Evolutionary conservation across 2,329 filamentous ascomycete species (phyloP).

Genomic region (Xylariaceae sp.): DNA sequence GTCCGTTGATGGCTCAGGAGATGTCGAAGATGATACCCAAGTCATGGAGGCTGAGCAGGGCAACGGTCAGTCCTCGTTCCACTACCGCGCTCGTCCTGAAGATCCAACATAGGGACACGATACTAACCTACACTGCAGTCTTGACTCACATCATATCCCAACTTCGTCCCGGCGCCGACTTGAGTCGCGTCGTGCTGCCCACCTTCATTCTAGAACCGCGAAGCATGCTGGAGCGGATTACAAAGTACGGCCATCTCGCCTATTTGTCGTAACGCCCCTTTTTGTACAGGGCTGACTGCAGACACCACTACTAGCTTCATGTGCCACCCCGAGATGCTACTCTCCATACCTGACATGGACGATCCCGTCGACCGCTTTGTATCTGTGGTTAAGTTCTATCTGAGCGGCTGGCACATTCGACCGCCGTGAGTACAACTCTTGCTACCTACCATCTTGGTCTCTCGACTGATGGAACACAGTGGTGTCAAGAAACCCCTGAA

Average conservation of each 20-base stretch:
- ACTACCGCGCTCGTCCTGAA: not conserved
- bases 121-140: constrained; percentile 52
- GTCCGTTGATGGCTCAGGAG: constrained; percentile 53
- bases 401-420: constrained; percentile 98
- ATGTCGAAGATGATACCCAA: constrained; percentile 67
- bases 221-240: constrained; percentile 98
- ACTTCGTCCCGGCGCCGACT: constrained; percentile 87
- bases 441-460: constrained; percentile 5
- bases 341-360: constrained; percentile 81
- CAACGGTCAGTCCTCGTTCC: constrained; percentile 62
- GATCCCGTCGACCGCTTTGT: constrained; percentile 89
- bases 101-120: not conserved
- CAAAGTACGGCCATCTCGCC: constrained; percentile 64
- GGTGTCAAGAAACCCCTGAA: constrained; percentile 98
- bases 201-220: constrained; percentile 97
- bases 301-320: constrained; percentile 74
- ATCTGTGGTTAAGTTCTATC: constrained; percentile 94
- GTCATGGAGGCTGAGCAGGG: constrained; percentile 89
- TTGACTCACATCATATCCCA: constrained; percentile 97
- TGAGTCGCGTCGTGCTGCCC: constrained; percentile 89
- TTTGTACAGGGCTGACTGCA: constrained; percentile 10
- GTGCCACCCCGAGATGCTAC: constrained; percentile 94
- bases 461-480: constrained; percentile 41
- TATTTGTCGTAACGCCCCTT: not conserved
- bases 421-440: constrained; percentile 67